Evolutionary conservation across 2,329 filamentous ascomycete species (phyloP).

Genomic region (Stachybotrys chartarum): DNA sequence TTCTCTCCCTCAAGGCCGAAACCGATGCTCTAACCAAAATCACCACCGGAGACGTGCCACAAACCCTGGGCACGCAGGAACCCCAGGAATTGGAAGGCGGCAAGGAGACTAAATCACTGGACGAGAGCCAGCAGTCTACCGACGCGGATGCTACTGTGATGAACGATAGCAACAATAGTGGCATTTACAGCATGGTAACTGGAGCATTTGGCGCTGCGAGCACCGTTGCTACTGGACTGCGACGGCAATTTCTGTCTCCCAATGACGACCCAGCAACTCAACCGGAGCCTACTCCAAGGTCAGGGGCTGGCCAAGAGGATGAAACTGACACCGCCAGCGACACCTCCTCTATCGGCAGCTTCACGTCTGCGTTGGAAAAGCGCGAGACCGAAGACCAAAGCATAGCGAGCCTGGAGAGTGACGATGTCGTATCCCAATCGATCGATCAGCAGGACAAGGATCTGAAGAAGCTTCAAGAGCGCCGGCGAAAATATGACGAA

Average conservation of each 20-base stretch:
- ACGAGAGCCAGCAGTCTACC: neutral
- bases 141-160: constrained; percentile 1
- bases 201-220: constrained; percentile 44
- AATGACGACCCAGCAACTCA: neutral
- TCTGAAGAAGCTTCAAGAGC: constrained; percentile 54
- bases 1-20: neutral
- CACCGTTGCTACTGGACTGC: constrained; percentile 32
- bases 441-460: constrained; percentile 47
- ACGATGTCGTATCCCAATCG: constrained; percentile 27
- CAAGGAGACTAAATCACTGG: neutral
- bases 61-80: neutral
- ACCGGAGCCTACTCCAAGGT: neutral
- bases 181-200: constrained; percentile 49
- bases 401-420: constrained; percentile 22
- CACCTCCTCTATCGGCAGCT: constrained; percentile 38
- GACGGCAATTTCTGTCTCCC: constrained; percentile 17
- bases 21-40: neutral
- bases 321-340: constrained; percentile 28
- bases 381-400: constrained; percentile 20
- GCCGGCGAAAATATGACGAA: constrained; percentile 54
- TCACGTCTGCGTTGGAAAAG: constrained; percentile 39
- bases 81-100: neutral
- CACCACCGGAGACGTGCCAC: neutral
- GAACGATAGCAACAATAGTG: constrained; percentile 23
- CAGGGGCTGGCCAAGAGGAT: constrained; percentile 18